These are phyloP conservation scores for Populus nigra DNA, from an alignment of 345 rosid species.

Conservation along the genomic window DNA sequence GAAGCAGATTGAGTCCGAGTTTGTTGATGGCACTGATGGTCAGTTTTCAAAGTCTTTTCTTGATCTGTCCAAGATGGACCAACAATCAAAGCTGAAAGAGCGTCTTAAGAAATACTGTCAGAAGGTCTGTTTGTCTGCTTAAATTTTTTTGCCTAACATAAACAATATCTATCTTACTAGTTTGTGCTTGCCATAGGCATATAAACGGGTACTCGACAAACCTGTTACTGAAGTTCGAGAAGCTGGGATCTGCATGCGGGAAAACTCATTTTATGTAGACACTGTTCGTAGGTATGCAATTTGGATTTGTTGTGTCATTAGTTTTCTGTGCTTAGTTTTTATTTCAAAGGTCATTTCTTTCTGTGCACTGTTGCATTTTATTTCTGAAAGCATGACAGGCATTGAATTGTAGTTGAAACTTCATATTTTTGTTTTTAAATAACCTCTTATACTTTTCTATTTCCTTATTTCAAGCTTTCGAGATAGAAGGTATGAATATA, in stretches of 20 bases:
- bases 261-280: constrained; percentile 88
- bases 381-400: neutral
- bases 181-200: constrained; percentile 52
- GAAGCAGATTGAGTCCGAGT: constrained; percentile 92
- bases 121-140: constrained; percentile 47
- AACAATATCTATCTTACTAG: constrained; percentile 19
- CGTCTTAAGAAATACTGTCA: constrained; percentile 85
- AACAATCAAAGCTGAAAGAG: constrained; percentile 73
- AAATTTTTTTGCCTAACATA: constrained; percentile 12
- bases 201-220: constrained; percentile 76
- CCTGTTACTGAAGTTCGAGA: constrained; percentile 92
- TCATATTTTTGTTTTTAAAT: neutral
- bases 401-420: constrained; percentile 5
- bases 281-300: constrained; percentile 81
- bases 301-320: constrained; percentile 4
- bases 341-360: neutral
- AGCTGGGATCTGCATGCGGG: constrained; percentile 99
- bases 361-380: neutral
- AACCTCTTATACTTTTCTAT: constrained; percentile 17
- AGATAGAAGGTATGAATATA: constrained; percentile 95
- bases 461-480: constrained; percentile 67
- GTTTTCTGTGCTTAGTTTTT: constrained; percentile 5
- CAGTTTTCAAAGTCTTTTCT: constrained; percentile 72
- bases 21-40: constrained; percentile 56
- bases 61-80: constrained; percentile 82